phyloP scores from a whole-genome alignment of 208 protist species.

The Leishmania major region DNA sequence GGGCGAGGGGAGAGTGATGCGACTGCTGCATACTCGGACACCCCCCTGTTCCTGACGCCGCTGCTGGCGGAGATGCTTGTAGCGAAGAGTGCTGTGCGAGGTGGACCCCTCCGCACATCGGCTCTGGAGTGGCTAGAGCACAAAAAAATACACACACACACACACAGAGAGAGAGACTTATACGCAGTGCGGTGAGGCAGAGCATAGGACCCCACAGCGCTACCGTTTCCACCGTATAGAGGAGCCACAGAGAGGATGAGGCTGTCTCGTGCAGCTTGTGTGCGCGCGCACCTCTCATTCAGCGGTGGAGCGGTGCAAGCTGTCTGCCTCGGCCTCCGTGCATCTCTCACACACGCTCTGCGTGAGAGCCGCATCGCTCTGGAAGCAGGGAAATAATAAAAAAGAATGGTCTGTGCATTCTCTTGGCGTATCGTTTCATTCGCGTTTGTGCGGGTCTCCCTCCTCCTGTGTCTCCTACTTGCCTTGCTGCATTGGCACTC shows the following conservation, averaged over 20 bases:
- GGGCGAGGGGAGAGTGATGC: neutral
- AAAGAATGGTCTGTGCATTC: neutral
- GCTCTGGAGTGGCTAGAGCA: neutral
- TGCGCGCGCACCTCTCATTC: neutral
- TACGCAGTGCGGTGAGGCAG: neutral
- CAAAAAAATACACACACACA: neutral
- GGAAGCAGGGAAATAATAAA: neutral
- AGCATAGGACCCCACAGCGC: neutral
- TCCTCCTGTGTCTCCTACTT: neutral
- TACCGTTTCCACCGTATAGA: neutral
- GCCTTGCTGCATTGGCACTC: neutral
- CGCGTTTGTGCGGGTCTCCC: conserved; percentile 4
- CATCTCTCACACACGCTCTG: too few relatives aligned
- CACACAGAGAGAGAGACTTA: neutral
- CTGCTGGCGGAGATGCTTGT: neutral
- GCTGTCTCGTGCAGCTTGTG: neutral
- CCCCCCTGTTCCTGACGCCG: neutral
- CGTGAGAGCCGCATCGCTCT: neutral
- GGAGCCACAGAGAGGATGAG: neutral
- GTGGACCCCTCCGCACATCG: neutral
- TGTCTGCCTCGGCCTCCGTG: neutral
- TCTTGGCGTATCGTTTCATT: neutral
- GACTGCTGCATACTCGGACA: neutral
- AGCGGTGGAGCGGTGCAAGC: neutral
- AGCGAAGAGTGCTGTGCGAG: neutral